Evolutionary conservation across 139 green algal species (phyloP).

Genomic region (Coccomyxa sp.): DNA sequence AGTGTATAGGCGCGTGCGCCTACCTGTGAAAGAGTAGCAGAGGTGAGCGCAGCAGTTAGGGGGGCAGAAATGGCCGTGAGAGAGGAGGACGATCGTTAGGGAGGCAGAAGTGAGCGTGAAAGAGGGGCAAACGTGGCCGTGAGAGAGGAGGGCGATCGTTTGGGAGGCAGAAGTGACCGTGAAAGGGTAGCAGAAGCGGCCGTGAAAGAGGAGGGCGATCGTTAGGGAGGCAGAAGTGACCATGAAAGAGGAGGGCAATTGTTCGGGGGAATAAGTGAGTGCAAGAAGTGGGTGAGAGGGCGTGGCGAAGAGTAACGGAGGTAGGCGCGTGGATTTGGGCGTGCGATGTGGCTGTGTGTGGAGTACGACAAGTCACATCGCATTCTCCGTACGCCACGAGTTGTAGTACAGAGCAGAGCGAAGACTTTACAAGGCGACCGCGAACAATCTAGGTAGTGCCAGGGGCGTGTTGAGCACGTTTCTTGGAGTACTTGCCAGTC

Average conservation of each 20-base stretch:
- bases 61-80: too few species aligned
- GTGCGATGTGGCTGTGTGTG: background rate
- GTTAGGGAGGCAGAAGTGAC: background rate
- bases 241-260: background rate
- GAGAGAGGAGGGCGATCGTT: too few species aligned
- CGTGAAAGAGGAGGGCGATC: background rate
- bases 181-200: background rate
- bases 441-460: background rate
- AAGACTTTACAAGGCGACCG: background rate
- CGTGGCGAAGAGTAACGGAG: background rate
- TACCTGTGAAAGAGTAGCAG: conserved; percentile 1
- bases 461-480: background rate
- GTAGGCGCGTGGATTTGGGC: background rate
- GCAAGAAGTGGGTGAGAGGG: background rate
- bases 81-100: too few species aligned
- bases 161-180: too few species aligned
- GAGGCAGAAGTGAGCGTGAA: too few species aligned
- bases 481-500: background rate
- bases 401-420: background rate
- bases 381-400: background rate
- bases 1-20: background rate
- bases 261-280: background rate
- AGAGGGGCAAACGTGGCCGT: too few species aligned
- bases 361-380: background rate
- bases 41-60: too few species aligned